These are phyloP conservation scores for Oldenlandia corymbosa DNA, from an alignment of 257 asterid species.

Conservation along the genomic window DNA sequence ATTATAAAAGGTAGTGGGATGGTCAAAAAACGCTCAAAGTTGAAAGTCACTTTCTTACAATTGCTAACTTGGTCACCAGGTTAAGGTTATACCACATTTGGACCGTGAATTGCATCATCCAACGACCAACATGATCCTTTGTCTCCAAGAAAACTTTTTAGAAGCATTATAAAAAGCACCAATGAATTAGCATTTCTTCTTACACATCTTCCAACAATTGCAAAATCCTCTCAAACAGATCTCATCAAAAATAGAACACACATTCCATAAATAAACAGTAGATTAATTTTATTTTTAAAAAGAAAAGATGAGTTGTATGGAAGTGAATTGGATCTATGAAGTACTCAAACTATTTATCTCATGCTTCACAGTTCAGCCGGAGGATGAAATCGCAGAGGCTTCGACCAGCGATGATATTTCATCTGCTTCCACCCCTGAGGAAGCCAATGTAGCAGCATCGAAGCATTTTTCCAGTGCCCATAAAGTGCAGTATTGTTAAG, in stretches of 20 bases:
- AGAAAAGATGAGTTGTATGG: conserved; percentile 8
- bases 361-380: conserved; percentile 19
- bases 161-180: not conserved
- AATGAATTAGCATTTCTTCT: not conserved
- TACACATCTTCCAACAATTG: no score
- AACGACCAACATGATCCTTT: no score
- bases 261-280: no score
- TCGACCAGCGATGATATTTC: conserved; percentile 7
- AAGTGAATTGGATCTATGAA: conserved; percentile 1
- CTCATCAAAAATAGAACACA: no score
- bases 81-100: not conserved
- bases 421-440: conserved; percentile 18
- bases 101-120: not conserved
- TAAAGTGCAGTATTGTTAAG: conserved; percentile 21
- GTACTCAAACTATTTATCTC: conserved; percentile 12
- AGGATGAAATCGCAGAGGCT: conserved; percentile 10
- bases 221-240: no score
- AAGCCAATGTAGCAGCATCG: conserved; percentile 36
- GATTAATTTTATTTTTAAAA: no score
- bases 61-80: conserved; percentile 1
- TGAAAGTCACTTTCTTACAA: not conserved
- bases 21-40: not conserved
- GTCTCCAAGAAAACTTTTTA: not conserved
- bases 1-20: no score
- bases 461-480: conserved; percentile 39